Base-by-base conservation (phyloP, 495 filamentous ascomycete genomes). In the Penicillium salamii region DNA sequence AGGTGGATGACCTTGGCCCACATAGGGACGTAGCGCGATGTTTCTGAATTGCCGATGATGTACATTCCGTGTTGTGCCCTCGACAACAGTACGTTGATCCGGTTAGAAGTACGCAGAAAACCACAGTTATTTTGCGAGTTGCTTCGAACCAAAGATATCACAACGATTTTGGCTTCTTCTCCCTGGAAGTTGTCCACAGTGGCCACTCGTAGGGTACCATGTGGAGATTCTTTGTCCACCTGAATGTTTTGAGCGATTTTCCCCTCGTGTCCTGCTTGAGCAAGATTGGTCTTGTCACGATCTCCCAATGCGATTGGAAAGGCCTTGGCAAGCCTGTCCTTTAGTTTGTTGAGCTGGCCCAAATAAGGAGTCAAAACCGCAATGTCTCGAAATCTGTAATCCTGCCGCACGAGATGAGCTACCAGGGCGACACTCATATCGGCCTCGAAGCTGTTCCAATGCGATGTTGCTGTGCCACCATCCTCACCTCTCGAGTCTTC, bases 131-230 rank as follows among this genome's bases (percentile, higher is more conserved):
- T 75, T 19, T 79, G 57, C 2, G 61, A 47, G 54, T 92, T 93
- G 65, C 85, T 87, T 38, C 89, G 76, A 11, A 93, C 90, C 0
- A 93, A 67, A 0, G 88, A 91, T n/a, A 95, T 75, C n/a, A 93
- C 72, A 8, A 93, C 76, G 3, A 92, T 75, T 43, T 89, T 87
- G 12, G 87, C 87, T 57, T 93, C 87, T 60, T 93, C 88, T 6
- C 87, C 87, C 56, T 91, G 88, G 48, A 91, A 91, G 57, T 90
- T 91, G 61, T 93, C 89, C n/a, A 95, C 82, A 0, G 86, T 93
- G n/a, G 90, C 86, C 5, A 90, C 61, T 20, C 85, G 72, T 2
- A 95, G 65, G 11, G 72, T 70, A 8, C n/a, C 85, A 72, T 0
- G 84, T 53, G 1, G 91, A 68, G 1, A 68, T 1, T 31, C 36